Conservation (phyloP, 768 basidiomycete species). For the Boletus sp. region DNA sequence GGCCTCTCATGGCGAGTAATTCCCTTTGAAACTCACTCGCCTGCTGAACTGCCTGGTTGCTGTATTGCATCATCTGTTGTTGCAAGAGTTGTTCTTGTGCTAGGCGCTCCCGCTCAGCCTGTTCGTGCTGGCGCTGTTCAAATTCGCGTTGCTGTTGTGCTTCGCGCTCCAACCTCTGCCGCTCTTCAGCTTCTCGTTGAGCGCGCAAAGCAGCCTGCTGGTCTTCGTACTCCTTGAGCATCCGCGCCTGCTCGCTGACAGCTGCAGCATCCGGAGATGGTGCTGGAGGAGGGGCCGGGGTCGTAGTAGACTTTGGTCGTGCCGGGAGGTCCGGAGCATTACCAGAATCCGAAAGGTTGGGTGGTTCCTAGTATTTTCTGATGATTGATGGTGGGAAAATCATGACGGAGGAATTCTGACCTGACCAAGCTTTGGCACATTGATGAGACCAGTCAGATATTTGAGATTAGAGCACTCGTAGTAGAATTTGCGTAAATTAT, state of each 20-base stretch:
- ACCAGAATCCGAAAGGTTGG: conserved; percentile 84
- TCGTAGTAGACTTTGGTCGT: conserved; percentile 56
- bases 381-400: not conserved
- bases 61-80: conserved; percentile 78
- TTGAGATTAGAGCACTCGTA: conserved; percentile 99
- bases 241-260: conserved; percentile 86
- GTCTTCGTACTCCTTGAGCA: conserved; percentile 95
- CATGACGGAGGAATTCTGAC: conserved; percentile 35
- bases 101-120: conserved; percentile 81
- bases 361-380: conserved; percentile 69
- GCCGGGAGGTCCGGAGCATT: conserved; percentile 85
- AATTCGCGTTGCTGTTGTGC: conserved; percentile 83
- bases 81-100: conserved; percentile 89
- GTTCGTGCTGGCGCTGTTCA: conserved; percentile 81
- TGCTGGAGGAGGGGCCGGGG: conserved; percentile 66
- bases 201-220: conserved; percentile 87
- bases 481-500: conserved; percentile 93
- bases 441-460: conserved; percentile 95
- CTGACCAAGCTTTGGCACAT: conserved; percentile 94
- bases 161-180: conserved; percentile 70
- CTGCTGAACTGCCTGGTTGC: conserved; percentile 72
- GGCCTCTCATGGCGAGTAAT: conserved; percentile 88
- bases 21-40: conserved; percentile 84
- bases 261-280: conserved; percentile 68
- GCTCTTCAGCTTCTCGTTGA: conserved; percentile 80